These are phyloP conservation scores for Botrytis byssoidea DNA, from an alignment of 2,329 filamentous ascomycete genomes.

Conservation along the genomic window DNA sequence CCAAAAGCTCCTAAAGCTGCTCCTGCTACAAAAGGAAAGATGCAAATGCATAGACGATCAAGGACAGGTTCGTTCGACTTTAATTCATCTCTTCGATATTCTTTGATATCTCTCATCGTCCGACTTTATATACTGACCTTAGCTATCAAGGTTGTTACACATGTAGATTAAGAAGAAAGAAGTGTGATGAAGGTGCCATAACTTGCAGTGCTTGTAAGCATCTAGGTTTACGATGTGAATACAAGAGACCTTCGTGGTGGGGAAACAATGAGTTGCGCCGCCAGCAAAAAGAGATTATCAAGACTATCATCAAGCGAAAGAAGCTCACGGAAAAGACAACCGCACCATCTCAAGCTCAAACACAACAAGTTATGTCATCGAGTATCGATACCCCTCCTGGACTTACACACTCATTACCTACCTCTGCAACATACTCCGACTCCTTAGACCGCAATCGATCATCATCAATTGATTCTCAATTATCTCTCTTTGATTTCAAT, in stretches of 20 bases:
- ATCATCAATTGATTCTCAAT: slow-evolving; percentile 77
- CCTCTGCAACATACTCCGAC: slow-evolving; percentile 77
- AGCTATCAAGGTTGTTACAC: slow-evolving; percentile 60
- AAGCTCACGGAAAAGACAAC: slow-evolving; percentile 85
- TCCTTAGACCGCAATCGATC: slow-evolving; percentile 70
- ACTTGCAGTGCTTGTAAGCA: slow-evolving; percentile 63
- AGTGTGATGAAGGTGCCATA: slow-evolving; percentile 65
- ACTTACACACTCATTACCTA: slow-evolving; percentile 77
- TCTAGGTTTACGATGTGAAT: slow-evolving; percentile 86
- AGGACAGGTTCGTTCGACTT: slow-evolving; percentile 73
- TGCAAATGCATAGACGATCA: slow-evolving; percentile 91
- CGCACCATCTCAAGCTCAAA: slow-evolving; percentile 50
- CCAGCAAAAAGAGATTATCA: slow-evolving; percentile 90
- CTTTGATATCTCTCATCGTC: slow-evolving; percentile 40
- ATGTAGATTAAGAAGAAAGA: slow-evolving; percentile 65
- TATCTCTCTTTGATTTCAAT: slow-evolving; percentile 72
- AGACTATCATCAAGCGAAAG: slow-evolving; percentile 95
- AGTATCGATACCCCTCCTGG: slow-evolving; percentile 67
- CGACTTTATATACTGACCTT: slow-evolving; percentile 49
- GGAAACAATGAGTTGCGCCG: slow-evolving; percentile 84
- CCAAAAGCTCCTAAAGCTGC: slow-evolving; percentile 56
- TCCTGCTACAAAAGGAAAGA: slow-evolving; percentile 63
- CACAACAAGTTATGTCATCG: slow-evolving; percentile 47
- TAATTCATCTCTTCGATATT: slow-evolving; percentile 45
- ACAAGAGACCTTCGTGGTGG: slow-evolving; percentile 97